A percentile compares a stretch with the other conserved stretches of the same genome.
phyloP scores from a whole-genome alignment of 805 yeast genomes.

The Suhomyces sp. region DNA sequence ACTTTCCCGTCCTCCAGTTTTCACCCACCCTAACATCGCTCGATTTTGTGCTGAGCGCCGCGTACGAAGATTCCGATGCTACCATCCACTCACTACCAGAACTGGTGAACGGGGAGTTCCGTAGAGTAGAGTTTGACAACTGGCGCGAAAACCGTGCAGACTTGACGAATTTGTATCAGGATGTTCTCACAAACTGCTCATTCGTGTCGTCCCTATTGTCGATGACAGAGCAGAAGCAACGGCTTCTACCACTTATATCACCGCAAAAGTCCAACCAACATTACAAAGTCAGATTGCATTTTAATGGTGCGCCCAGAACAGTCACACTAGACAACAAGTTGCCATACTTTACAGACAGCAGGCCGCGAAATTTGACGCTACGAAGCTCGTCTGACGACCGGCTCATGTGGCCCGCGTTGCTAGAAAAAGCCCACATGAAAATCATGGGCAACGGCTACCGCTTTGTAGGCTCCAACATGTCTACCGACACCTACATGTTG shows the following conservation, averaged over 20 bases:
- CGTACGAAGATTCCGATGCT: conserved; percentile 4
- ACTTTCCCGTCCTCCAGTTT: conserved; percentile 21
- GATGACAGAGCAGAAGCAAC: conserved; percentile 23
- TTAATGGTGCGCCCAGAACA: conserved; percentile 53
- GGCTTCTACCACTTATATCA: conserved; percentile 4
- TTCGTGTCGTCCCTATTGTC: conserved; percentile 68
- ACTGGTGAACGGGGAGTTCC: conserved; percentile 1
- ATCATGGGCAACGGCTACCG: conserved; percentile 55
- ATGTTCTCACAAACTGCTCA: conserved; percentile 64
- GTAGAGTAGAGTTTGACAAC: neutral
- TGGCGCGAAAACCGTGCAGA: conserved; percentile 4
- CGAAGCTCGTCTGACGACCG: conserved; percentile 30
- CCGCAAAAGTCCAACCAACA: conserved; percentile 16
- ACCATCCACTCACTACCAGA: conserved; percentile 2
- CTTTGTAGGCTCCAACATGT: conserved; percentile 75
- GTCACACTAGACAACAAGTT: conserved; percentile 47
- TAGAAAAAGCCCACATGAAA: conserved; percentile 74
- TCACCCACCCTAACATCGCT: neutral
- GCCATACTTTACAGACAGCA: conserved; percentile 30
- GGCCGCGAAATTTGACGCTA: conserved; percentile 29
- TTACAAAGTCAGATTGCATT: conserved; percentile 40
- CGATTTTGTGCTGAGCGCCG: conserved; percentile 1
- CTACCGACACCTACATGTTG: conserved; percentile 60
- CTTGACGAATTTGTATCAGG: conserved; percentile 40
- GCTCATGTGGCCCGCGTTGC: conserved; percentile 63